These are phyloP conservation scores for Panellus pusillus DNA, from an alignment of 768 basidiomycete species.

Conservation along the genomic window DNA sequence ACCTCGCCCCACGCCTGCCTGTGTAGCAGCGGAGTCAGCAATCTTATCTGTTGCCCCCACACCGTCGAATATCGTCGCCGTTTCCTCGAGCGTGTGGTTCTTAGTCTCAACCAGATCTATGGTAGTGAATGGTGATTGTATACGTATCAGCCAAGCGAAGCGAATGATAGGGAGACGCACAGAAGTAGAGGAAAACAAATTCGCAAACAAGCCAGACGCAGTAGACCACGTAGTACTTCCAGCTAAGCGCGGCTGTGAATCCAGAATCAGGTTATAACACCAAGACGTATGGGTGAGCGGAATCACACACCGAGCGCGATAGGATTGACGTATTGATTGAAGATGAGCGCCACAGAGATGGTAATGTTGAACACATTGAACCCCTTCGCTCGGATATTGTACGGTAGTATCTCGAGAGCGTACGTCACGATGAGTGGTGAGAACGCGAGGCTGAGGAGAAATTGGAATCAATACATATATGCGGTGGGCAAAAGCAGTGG, in stretches of 20 bases:
- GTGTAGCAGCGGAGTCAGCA: constrained; percentile 25
- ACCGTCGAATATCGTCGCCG: constrained; percentile 79
- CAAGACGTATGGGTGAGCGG: no score
- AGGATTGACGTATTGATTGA: constrained; percentile 89
- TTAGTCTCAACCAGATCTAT: constrained; percentile 67
- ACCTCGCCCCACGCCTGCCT: constrained; percentile 22
- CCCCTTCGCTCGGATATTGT: constrained; percentile 80
- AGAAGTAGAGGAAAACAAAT: constrained; percentile 64
- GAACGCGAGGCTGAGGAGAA: constrained; percentile 61
- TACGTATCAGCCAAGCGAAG: background rate
- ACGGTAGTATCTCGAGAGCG: constrained; percentile 88
- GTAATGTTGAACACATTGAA: constrained; percentile 80
- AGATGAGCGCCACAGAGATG: constrained; percentile 78
- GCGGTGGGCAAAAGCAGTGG: no score
- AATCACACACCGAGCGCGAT: constrained; percentile 50
- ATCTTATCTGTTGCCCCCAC: constrained; percentile 47
- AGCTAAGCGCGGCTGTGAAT: constrained; percentile 41
- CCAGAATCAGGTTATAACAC: no score
- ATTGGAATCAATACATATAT: background rate
- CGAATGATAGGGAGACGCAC: constrained; percentile 17
- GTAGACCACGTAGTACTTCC: constrained; percentile 84
- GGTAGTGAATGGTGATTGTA: no score
- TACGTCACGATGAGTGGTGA: constrained; percentile 85
- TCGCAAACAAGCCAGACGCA: constrained; percentile 70
- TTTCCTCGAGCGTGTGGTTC: constrained; percentile 75